Base-by-base conservation (phyloP, 352 stramenopile species). In the Phytophthora crassamura region DNA sequence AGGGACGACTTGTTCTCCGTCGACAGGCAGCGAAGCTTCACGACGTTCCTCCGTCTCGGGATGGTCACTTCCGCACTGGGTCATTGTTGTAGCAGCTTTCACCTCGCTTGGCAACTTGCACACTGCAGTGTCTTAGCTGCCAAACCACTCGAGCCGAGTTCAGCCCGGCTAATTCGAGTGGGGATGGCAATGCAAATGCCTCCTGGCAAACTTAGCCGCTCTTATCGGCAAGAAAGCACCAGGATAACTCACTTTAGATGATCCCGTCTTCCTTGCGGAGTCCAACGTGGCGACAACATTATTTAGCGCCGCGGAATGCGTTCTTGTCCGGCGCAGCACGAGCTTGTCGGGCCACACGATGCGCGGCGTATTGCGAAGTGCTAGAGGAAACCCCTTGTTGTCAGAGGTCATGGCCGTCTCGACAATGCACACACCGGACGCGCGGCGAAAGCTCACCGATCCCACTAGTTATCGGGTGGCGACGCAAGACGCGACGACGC, bases 151-250 rank as follows among this genome's bases (percentile, higher is more conserved):
- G n/a, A 28, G 25, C 30, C 6, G 4, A 16, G 38, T 38, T 43
- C n/a, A 9, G 40, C 22, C 18, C 28, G 30, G 43, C 64, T 72
- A 72, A 64, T 60, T 68, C 46, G 58, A 72, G 64, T 46, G 20
- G 12, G 4, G n/a, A 16, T 12, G 38, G 28, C n/a, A 33, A 42
- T 49, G 35, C 38, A 48, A 54, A 50, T 43, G 54, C 16, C 35
- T 10, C 20, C 4, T 22, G 42, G 36, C 53, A 61, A 67, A 58
- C n/a, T 59, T 72, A 67, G 55, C 48, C 30, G 36, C 42, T 56
- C 53, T 68, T 68, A 63, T 52, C 52, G 10, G 41, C 14, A n/a
- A n/a, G n/a, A n/a, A n/a, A n/a, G n/a, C n/a, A n/a, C n/a, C n/a
- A n/a, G n/a, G n/a, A n/a, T n/a, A n/a, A n/a, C n/a, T 25, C 22